phyloP scores from a whole-genome alignment of 2,329 filamentous ascomycete species.

The Exophiala xenobiotica region DNA sequence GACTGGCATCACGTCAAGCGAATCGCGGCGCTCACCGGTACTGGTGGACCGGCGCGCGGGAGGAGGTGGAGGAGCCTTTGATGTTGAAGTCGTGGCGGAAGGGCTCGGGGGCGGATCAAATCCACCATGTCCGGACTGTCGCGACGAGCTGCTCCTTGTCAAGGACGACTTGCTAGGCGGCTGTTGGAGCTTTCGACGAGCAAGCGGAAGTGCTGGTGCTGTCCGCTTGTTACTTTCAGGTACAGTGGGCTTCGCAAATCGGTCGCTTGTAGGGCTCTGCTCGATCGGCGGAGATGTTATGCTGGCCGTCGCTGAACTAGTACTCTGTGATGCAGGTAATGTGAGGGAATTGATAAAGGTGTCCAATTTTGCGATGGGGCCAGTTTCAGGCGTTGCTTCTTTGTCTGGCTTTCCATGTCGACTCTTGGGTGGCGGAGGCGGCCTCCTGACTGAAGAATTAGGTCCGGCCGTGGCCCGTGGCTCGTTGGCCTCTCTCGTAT shows the following conservation, averaged over 20 bases:
- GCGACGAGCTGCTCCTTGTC: conserved; percentile 36
- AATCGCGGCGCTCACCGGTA: conserved; percentile 30
- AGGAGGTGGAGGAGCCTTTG: conserved; percentile 43
- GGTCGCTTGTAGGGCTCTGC: conserved; percentile 23
- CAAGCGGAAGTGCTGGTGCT: conserved; percentile 50
- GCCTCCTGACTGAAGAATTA: conserved; percentile 54
- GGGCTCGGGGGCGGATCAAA: conserved; percentile 35
- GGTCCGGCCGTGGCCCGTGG: conserved; percentile 41
- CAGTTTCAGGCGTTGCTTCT: conserved; percentile 24
- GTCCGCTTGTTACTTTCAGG: conserved; percentile 32
- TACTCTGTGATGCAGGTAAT: conserved; percentile 4
- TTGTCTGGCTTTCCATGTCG: conserved; percentile 75
- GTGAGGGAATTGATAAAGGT: conserved; percentile 25
- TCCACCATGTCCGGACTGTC: conserved; percentile 31
- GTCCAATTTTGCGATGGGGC: conserved; percentile 19
- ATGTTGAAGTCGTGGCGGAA: conserved; percentile 27
- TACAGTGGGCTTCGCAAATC: neutral
- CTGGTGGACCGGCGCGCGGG: conserved; percentile 53
- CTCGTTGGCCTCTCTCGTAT: conserved; percentile 54
- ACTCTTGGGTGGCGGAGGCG: conserved; percentile 72
- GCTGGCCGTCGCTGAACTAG: conserved; percentile 7
- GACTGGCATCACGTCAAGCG: conserved; percentile 19
- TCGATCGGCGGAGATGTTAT: conserved; percentile 31
- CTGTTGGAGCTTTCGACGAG: conserved; percentile 49
- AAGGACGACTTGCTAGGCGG: conserved; percentile 38